Percentiles rank a stretch among this genome's conserved stretches.
Evolutionary conservation across 306 rosid genomes (phyloP).

Genomic region (Gleditsia sinensis): DNA sequence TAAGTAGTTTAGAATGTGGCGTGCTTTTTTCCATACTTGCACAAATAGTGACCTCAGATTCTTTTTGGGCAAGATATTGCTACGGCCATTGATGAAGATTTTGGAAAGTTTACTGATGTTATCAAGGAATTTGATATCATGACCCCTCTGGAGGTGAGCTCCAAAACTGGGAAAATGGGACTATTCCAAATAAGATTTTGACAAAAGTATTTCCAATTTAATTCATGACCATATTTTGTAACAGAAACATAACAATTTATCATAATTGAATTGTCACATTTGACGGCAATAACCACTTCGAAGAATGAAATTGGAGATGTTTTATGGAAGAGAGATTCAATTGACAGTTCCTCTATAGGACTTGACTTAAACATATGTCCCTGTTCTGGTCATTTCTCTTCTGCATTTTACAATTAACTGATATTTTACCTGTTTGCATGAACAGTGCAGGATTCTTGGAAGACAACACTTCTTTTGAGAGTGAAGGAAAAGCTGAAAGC

Average conservation of each 20-base stretch:
- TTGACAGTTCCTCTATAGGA: no score
- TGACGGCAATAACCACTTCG: background rate
- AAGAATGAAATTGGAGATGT: slow-evolving; percentile 17
- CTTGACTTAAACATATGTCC: background rate
- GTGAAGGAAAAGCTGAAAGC: slow-evolving; percentile 98
- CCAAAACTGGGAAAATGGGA: slow-evolving; percentile 4
- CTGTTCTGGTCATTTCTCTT: background rate
- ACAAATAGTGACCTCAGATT: slow-evolving; percentile 4
- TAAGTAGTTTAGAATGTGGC: no score
- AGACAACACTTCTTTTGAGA: slow-evolving; percentile 91
- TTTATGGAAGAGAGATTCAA: no score
- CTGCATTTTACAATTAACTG: slow-evolving; percentile 10
- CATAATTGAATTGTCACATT: slow-evolving; percentile 3
- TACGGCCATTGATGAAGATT: slow-evolving; percentile 79
- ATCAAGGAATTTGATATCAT: slow-evolving; percentile 94
- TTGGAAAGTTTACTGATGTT: slow-evolving; percentile 79
- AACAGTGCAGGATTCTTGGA: slow-evolving; percentile 79
- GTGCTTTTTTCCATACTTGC: no score
- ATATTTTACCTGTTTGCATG: slow-evolving; percentile 9
- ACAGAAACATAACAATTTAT: slow-evolving; percentile 6
- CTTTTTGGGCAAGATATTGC: slow-evolving; percentile 69
- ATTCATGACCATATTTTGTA: no score
- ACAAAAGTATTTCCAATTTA: no score
- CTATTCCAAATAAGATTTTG: no score
- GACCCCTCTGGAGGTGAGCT: slow-evolving; percentile 87